Evolutionary conservation across 345 rosid genomes (phyloP), one percentile per base, ranked within the genome.

Genomic region (Eucalyptus regnans): DNA sequence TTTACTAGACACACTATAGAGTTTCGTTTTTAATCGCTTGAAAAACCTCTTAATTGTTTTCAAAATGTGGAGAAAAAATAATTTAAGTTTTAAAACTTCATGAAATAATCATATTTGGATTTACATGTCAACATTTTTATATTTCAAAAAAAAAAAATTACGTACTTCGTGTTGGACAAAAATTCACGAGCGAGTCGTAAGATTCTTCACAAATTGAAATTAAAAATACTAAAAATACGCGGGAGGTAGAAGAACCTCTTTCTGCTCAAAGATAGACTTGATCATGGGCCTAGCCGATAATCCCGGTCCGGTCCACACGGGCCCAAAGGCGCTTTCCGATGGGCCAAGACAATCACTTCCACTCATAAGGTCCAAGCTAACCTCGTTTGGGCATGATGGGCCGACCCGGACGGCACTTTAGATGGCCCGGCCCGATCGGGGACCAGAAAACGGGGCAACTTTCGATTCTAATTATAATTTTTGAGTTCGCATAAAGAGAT

Each of bases 391-490:
- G 79, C 22, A 31, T 31, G 25, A 76, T 12, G 83, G 83, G 5
- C 83, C 9, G 83, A 76, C 12, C 83, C 22, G 23, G 81, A 18
- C 8, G 2, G 58, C 58, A 52, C 0, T 52, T 52, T 18, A 18
- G 58, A 52, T 52, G 0, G 58, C 2, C 58, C 58, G 58, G 22
- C 54, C 54, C 22, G 54, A 23, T 0, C 58, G 0, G 23, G 23
- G 58, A 52, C 58, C 58, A 52, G 58, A 56, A 56, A 23, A 56
- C 27, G 62, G 29, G 27, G 29, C 23, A 56, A 4, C 29, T 56
- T 37, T 37, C 41, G 41, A 37, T 37, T 37, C 41, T 37, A 37
- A 37, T 37, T 37, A 37, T 37, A 37, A 37, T 37, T 37, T 37
- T 37, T 37, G 41, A 37, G 41, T 37, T 37, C 1, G 41, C 41